Evolutionary conservation across 2,329 filamentous ascomycete species (phyloP).

Genomic region (Xylariaceae sp.): DNA sequence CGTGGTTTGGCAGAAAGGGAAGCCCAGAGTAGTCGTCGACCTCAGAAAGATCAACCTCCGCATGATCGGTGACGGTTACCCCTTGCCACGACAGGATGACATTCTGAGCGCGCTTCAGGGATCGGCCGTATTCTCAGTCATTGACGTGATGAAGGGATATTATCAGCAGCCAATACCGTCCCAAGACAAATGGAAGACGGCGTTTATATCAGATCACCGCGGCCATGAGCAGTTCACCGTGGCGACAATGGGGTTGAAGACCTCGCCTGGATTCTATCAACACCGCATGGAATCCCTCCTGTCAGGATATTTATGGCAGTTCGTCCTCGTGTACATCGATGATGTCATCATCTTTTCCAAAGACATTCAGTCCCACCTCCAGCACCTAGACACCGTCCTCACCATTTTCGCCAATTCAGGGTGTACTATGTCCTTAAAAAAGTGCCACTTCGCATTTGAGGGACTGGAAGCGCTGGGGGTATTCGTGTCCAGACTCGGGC

Average conservation of each 20-base stretch:
- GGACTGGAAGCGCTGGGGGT: not conserved
- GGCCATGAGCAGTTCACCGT: not conserved
- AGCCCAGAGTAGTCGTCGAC: no score
- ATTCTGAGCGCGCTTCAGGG: no score
- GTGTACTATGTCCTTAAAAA: not conserved
- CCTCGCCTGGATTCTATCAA: not conserved
- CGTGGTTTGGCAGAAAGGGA: no score
- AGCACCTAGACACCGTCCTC: not conserved
- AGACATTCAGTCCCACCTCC: not conserved
- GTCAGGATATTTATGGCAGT: not conserved
- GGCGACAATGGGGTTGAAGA: not conserved
- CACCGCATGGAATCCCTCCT: not conserved
- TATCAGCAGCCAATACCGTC: no score
- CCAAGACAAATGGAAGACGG: conserved; percentile 2
- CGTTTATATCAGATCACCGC: not conserved
- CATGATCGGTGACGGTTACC: no score
- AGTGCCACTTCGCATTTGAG: not conserved
- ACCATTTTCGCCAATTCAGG: not conserved
- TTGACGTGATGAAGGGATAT: no score
- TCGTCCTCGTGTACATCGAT: not conserved
- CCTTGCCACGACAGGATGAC: no score
- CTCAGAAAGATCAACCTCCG: no score
- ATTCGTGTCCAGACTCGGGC: not conserved
- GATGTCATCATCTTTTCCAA: not conserved
- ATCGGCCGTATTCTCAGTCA: no score